These are phyloP conservation scores for Leishmania braziliensis DNA, from an alignment of 208 protist genomes.

Conservation along the genomic window DNA sequence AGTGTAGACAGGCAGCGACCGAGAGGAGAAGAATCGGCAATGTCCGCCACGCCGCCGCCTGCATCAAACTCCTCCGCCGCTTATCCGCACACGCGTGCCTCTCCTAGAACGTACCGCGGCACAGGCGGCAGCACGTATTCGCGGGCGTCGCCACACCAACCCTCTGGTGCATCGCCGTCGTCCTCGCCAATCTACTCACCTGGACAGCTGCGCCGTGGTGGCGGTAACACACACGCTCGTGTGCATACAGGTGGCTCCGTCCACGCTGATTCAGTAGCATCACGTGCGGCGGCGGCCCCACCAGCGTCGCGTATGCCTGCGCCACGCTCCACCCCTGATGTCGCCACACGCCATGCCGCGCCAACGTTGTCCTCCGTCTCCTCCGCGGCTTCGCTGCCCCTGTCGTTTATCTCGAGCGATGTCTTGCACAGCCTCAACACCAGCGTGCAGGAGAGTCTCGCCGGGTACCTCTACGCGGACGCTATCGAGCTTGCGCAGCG, in stretches of 20 bases:
- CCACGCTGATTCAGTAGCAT: not conserved
- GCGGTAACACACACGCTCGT: not conserved
- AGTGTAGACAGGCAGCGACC: not conserved
- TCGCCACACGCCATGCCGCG: not conserved
- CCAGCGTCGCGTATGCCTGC: not conserved
- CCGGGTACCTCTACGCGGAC: slow-evolving; percentile 72
- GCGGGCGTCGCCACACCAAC: not conserved
- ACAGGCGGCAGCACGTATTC: not conserved
- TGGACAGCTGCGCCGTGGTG: not conserved
- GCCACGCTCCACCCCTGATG: not conserved
- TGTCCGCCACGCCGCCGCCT: slow-evolving; percentile 18
- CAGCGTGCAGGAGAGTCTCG: slow-evolving; percentile 63
- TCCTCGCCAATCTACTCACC: not conserved
- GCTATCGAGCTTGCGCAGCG: slow-evolving; percentile 91
- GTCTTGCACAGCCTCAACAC: slow-evolving; percentile 25
- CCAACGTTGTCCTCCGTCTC: not conserved
- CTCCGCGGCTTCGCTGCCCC: not conserved
- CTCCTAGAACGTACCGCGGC: not conserved
- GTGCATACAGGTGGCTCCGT: not conserved
- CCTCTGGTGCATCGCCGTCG: not conserved
- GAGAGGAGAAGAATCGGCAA: not conserved
- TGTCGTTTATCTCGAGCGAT: slow-evolving; percentile 11
- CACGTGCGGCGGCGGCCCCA: not conserved
- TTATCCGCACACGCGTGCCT: not conserved
- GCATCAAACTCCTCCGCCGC: not conserved